A percentile compares a stretch with the other conserved stretches of the same genome.
Conservation (phyloP, 2,329 filamentous ascomycete genomes). For the Ophiostoma sp. region DNA sequence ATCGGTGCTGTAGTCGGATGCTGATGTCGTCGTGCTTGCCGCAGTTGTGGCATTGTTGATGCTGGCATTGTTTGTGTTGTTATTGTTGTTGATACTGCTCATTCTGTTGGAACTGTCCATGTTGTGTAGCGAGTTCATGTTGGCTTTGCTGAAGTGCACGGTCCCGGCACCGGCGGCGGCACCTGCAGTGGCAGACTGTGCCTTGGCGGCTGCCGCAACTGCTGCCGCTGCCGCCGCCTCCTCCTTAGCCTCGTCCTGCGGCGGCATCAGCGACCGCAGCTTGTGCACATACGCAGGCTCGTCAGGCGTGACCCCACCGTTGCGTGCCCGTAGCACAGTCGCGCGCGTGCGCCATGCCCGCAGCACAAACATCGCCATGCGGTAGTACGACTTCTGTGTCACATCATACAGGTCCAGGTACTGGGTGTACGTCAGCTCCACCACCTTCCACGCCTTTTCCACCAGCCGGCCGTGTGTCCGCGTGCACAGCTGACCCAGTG, state of each 20-base stretch:
- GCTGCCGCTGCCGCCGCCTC: not conserved
- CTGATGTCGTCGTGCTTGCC: not conserved
- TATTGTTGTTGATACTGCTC: slow-evolving; percentile 14
- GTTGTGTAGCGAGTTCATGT: not conserved
- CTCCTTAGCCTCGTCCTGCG: slow-evolving; percentile 31
- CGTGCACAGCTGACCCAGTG: slow-evolving; percentile 49
- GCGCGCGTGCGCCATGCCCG: slow-evolving; percentile 51
- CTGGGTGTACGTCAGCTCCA: slow-evolving; percentile 44
- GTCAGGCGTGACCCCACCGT: slow-evolving; percentile 35
- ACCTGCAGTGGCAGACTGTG: not conserved
- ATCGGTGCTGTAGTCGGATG: slow-evolving; percentile 3
- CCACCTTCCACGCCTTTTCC: slow-evolving; percentile 48
- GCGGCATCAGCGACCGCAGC: slow-evolving; percentile 41
- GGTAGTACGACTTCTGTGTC: slow-evolving; percentile 41
- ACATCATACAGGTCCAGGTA: slow-evolving; percentile 48
- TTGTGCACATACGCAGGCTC: slow-evolving; percentile 44
- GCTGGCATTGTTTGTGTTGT: slow-evolving; percentile 18
- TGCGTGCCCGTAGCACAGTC: slow-evolving; percentile 34
- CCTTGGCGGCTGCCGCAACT: not conserved
- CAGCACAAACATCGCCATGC: slow-evolving; percentile 45
- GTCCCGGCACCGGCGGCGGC: not conserved
- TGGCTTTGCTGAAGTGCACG: slow-evolving; percentile 14
- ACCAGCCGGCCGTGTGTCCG: slow-evolving; percentile 46
- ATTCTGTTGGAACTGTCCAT: slow-evolving; percentile 16
- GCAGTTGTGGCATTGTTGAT: not conserved